phyloP scores from a whole-genome alignment of 2,329 filamentous ascomycete genomes.

The Aureobasidium uvarum region DNA sequence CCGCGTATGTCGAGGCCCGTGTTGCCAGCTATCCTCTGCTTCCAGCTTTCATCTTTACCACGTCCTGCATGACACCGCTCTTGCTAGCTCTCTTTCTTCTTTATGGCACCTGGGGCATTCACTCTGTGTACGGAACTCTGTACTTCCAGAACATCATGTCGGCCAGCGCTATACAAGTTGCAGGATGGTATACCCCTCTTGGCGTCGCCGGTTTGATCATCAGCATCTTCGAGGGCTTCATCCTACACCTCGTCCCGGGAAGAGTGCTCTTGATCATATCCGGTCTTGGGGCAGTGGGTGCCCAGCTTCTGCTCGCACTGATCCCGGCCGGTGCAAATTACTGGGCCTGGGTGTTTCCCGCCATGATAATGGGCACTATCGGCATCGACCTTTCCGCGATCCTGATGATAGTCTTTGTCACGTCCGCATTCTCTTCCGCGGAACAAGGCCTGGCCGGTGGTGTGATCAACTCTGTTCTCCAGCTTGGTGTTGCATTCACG shows the following conservation, averaged over 20 bases:
- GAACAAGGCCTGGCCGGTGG: slow-evolving; percentile 70
- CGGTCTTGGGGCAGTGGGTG: slow-evolving; percentile 57
- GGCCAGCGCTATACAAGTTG: slow-evolving; percentile 59
- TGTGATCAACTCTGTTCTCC: slow-evolving; percentile 67
- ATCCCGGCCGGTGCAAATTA: slow-evolving; percentile 58
- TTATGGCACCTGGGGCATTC: slow-evolving; percentile 68
- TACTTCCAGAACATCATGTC: slow-evolving; percentile 64
- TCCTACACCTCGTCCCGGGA: slow-evolving; percentile 64
- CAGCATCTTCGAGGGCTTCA: slow-evolving; percentile 60
- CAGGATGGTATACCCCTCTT: slow-evolving; percentile 68
- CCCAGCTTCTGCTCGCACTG: slow-evolving; percentile 62
- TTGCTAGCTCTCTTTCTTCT: slow-evolving; percentile 61
- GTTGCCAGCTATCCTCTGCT: slow-evolving; percentile 56
- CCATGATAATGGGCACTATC: slow-evolving; percentile 67
- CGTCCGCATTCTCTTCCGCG: slow-evolving; percentile 63
- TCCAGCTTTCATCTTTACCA: slow-evolving; percentile 65
- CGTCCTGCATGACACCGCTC: slow-evolving; percentile 66
- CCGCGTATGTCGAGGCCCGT: not conserved
- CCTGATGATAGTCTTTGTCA: slow-evolving; percentile 70
- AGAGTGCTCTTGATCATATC: slow-evolving; percentile 63
- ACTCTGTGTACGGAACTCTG: slow-evolving; percentile 66
- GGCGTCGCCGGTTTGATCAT: slow-evolving; percentile 66
- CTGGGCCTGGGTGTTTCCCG: slow-evolving; percentile 72
- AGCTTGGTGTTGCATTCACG: slow-evolving; percentile 69
- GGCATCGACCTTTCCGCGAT: slow-evolving; percentile 75